These are phyloP conservation scores for Histomonas meleagridis DNA, from an alignment of 208 protist genomes.

Conservation along the genomic window DNA sequence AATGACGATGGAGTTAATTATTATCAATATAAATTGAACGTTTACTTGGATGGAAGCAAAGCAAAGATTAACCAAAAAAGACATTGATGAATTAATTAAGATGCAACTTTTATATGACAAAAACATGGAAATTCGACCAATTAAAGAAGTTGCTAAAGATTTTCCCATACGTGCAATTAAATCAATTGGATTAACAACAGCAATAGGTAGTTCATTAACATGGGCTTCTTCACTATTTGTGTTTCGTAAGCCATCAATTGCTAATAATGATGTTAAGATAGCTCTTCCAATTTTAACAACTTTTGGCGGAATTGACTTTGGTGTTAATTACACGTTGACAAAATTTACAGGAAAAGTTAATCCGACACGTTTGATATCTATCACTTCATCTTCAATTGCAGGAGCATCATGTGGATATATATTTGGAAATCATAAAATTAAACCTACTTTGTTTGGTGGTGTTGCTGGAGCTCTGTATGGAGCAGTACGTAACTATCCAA, in stretches of 20 bases:
- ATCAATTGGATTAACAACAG: neutral
- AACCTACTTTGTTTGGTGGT: constrained; percentile 13
- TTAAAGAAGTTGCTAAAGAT: neutral
- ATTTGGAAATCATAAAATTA: constrained; percentile 2
- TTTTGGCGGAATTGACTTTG: constrained; percentile 7
- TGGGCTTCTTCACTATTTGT: neutral
- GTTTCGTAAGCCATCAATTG: neutral
- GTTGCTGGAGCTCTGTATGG: neutral
- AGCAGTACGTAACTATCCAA: neutral
- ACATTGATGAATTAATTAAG: neutral
- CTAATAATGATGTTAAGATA: neutral
- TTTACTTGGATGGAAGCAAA: too few species aligned
- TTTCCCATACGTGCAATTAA: neutral
- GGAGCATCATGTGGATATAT: constrained; percentile 1
- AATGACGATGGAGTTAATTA: too few species aligned
- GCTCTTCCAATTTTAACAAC: neutral
- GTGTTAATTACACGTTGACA: constrained; percentile 8
- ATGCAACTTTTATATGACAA: neutral
- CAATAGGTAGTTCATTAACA: neutral
- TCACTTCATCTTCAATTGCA: neutral
- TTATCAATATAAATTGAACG: too few species aligned
- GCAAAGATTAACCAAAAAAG: neutral
- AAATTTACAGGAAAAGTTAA: neutral
- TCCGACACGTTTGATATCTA: neutral
- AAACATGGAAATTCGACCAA: neutral